Evolutionary conservation across 352 stramenopile species (phyloP), one percentile per base, ranked within the genome.

Genomic region (Pythium guiyangense): DNA sequence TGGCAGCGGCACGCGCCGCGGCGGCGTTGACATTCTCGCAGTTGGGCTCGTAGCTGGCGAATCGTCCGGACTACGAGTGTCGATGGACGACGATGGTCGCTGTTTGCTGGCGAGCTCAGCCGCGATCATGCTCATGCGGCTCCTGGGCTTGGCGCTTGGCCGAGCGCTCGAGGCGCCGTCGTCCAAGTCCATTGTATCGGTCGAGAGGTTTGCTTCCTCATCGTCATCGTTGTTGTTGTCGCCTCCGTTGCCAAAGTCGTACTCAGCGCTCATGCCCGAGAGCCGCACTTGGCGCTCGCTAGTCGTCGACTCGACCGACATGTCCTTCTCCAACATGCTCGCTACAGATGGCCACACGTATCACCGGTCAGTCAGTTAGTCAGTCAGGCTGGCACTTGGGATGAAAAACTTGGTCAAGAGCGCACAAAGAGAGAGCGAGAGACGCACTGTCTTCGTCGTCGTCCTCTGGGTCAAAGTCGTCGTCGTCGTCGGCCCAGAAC

Each of bases 401-500:
- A 6, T 9, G 9, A 9, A 5, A 25, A 29, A 59, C 26, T n/a
- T 20, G 31, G 26, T 14, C 20, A 57, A 17, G 18, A 47, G 12
- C 48, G 45, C 14, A 56, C 25, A 29, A 18, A 37, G n/a, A 46
- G 11, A 49, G 12, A 22, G 29, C 43, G 31, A 35, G 2, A 37
- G 4, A 57, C 66, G 43, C 46, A 65, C 59, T 49, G 35, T 85
- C 65, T 2, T 69, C 67, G 45, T 59, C 66, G 9, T 59, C 65
- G 37, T 59, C 62, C 10, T 74, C 64, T 1, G 29, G 35, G 20
- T 69, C 55, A 34, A 52, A 54, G 11, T 55, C 53, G 37, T 71
- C 57, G 52, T 86, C 74, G 52, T 86, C 73, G 26, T 94, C 80
- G 35, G 77, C 80, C 82, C 82, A 94, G 53, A 94, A 94, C 47